Evolutionary conservation across 148 eudicot genomes (phyloP).

Genomic region (Cornus kousa): DNA sequence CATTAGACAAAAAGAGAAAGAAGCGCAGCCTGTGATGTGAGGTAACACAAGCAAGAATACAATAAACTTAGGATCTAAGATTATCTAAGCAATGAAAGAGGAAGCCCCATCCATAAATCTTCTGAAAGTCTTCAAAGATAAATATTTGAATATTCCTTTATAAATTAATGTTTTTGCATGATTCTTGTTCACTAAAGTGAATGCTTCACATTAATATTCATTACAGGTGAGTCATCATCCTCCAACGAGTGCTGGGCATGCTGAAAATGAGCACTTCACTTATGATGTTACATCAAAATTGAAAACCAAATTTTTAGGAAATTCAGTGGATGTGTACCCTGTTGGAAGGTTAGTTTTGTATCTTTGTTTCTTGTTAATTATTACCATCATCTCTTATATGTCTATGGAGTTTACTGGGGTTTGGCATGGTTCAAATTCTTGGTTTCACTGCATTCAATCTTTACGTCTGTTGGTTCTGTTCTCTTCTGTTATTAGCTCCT

Average conservation of each 20-base stretch:
- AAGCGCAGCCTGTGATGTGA: neutral
- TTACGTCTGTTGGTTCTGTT: no score
- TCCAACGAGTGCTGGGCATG: conserved; percentile 94
- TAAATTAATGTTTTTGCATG: neutral
- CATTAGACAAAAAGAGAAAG: conserved; percentile 45
- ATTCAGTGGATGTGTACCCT: conserved; percentile 84
- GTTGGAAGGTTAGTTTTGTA: conserved; percentile 66
- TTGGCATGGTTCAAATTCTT: neutral
- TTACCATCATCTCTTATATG: neutral
- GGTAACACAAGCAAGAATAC: neutral
- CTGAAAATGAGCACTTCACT: conserved; percentile 80
- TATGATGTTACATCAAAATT: conserved; percentile 89
- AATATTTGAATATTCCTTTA: neutral
- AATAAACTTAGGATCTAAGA: neutral
- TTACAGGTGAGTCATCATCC: conserved; percentile 92
- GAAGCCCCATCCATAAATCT: neutral
- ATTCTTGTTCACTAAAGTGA: conserved; percentile 23
- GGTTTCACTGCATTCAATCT: neutral
- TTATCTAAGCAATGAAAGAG: neutral
- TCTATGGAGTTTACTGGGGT: neutral
- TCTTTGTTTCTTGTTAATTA: neutral
- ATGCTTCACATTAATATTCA: neutral
- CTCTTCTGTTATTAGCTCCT: no score
- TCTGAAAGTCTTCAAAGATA: neutral
- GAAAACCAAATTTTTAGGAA: conserved; percentile 82